Base-by-base conservation (phyloP, 2,329 filamentous ascomycete species). In the Phoma herbarum region DNA sequence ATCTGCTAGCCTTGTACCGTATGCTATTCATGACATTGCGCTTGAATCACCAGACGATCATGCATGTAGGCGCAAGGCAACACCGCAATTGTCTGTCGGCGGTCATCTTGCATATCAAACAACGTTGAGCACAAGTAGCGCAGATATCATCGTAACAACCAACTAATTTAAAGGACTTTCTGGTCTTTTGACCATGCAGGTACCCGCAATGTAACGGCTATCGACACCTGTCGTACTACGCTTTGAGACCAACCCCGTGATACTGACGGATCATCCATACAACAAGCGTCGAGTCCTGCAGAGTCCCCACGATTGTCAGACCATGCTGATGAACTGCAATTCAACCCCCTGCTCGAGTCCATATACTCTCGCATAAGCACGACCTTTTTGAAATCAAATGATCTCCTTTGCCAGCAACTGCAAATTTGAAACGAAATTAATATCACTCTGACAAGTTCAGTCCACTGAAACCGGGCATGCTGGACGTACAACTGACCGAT, bases 171-270 rank as follows among this genome's bases (percentile, higher is more conserved):
- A 16, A 35, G 25, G 37, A 23, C 9, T 18, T 22, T 20, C n/a
- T 35, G 4, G 33, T 60, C 16, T 43, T 43, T 52, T 35, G n/a
- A 29, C 10, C 25, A 46, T 42, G 64, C 56, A 63, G 62, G 54
- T 57, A 57, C 39, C 64, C 62, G 50, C 31, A 9, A 16, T 46
- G 47, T 53, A 62, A 50, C 53, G 37, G 57, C 47, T 43, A 48
- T 55, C 45, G 20, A 42, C 31, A 23, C 45, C 31, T 26, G 31
- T 8, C 3, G 56, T 50, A 18, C 33, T 10, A 52, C 39, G 18
- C 20, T 14, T 9, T 41, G 51, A 53, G 8, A 28, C 26, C 26
- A 7, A n/a, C 11, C 33, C 26, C 11, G 39, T 41, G 20, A 28
- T 23, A 44, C 45, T 16, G n/a, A 23, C 25, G 5, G 37, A 16